Conservation (phyloP, 2,329 filamentous ascomycete species). For the Cladosporium oxysporum region DNA sequence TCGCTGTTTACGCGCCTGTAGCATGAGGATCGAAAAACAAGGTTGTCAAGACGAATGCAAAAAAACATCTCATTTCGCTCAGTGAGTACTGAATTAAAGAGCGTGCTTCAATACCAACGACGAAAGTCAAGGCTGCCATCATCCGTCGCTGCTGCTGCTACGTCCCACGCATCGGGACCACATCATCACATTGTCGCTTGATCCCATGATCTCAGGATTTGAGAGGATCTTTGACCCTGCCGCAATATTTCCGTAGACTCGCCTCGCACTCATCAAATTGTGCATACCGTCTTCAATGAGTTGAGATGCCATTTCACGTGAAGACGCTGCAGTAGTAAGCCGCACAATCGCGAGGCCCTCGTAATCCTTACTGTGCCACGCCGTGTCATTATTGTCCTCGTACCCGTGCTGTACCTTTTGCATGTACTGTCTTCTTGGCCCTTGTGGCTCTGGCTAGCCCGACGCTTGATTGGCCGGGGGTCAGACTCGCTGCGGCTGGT, state of each 20-base stretch:
- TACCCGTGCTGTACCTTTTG: slow-evolving; percentile 11
- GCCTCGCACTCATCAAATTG: neutral
- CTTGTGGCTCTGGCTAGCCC: slow-evolving; percentile 1
- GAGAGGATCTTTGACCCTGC: slow-evolving; percentile 3
- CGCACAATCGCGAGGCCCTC: neutral
- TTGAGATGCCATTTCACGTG: neutral
- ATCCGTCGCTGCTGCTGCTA: neutral
- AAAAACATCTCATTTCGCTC: neutral
- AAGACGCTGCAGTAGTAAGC: neutral
- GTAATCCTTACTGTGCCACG: neutral
- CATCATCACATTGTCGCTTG: neutral
- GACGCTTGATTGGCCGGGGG: slow-evolving; percentile 12
- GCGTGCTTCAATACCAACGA: neutral
- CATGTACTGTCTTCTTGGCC: slow-evolving; percentile 5
- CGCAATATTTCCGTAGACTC: slow-evolving; percentile 19
- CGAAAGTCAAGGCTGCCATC: neutral
- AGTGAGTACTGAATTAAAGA: neutral
- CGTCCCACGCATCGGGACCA: neutral
- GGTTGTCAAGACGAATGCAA: neutral
- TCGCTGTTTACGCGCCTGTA: neutral
- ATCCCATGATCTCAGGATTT: neutral
- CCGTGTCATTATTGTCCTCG: neutral
- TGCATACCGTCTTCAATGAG: neutral
- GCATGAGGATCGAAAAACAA: neutral
- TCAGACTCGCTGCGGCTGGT: slow-evolving; percentile 5